phyloP scores from a whole-genome alignment of 1,139 yeast genomes.

The Suhomyces bolitotheri region DNA sequence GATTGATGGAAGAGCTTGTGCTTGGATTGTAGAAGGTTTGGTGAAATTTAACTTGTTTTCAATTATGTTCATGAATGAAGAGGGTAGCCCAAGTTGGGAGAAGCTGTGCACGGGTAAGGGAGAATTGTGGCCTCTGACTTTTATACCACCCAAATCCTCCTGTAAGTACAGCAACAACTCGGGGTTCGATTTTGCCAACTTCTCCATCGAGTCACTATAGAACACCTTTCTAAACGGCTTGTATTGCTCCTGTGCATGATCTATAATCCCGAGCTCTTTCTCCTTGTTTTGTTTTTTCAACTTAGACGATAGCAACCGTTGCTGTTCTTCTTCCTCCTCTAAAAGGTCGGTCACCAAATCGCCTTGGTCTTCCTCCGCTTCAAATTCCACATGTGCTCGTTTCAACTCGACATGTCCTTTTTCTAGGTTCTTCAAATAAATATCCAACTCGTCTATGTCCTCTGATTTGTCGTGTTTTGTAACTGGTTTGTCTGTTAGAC shows the following conservation, averaged over 20 bases:
- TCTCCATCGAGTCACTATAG: constrained; percentile 63
- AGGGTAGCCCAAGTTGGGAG: constrained; percentile 50
- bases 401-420: background rate
- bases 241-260: constrained; percentile 50
- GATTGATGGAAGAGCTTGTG: constrained; percentile 87
- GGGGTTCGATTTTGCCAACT: constrained; percentile 39
- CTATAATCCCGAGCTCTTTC: constrained; percentile 36
- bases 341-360: constrained; percentile 18
- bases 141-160: constrained; percentile 59
- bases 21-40: constrained; percentile 84
- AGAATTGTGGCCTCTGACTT: constrained; percentile 56
- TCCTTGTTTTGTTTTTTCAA: constrained; percentile 37
- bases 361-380: constrained; percentile 4
- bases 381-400: background rate
- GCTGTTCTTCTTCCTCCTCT: constrained; percentile 25
- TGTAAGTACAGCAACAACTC: constrained; percentile 60
- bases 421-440: constrained; percentile 8
- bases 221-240: constrained; percentile 62
- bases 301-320: constrained; percentile 26
- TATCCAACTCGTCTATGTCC: constrained; percentile 16
- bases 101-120: constrained; percentile 75
- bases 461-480: background rate
- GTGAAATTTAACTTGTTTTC: constrained; percentile 34
- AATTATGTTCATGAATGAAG: constrained; percentile 1
- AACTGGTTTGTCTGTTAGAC: background rate